phyloP scores from a whole-genome alignment of 352 stramenopile species.

The Pythium rishiriense region DNA sequence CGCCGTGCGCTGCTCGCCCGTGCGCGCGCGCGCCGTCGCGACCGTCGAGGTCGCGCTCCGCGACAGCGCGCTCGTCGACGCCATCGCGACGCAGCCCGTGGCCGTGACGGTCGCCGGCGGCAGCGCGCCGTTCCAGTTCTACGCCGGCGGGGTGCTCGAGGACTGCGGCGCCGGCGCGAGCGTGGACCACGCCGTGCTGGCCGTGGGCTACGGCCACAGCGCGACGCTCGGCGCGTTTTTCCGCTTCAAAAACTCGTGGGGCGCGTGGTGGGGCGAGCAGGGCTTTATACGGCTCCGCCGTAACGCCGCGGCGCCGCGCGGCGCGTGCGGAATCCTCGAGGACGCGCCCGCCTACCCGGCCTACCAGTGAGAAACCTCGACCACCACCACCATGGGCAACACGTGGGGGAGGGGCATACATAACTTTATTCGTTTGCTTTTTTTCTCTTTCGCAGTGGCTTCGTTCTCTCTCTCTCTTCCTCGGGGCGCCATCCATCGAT shows the following conservation, averaged over 20 bases:
- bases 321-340: too few relatives aligned
- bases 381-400: too few relatives aligned
- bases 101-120: slow-evolving; percentile 92
- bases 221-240: slow-evolving; percentile 17
- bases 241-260: slow-evolving; percentile 99
- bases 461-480: not conserved
- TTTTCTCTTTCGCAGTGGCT: too few relatives aligned
- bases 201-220: slow-evolving; percentile 91
- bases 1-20: not conserved
- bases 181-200: slow-evolving; percentile 96
- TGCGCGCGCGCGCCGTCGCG: not conserved
- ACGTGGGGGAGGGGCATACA: too few relatives aligned
- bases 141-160: slow-evolving; percentile 90
- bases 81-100: slow-evolving; percentile 77
- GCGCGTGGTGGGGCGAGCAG: slow-evolving; percentile 89
- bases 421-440: not conserved
- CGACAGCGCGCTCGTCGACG: slow-evolving; percentile 2
- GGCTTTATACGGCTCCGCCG: slow-evolving; percentile 92
- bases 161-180: slow-evolving; percentile 56
- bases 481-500: too few relatives aligned
- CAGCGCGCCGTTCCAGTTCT: slow-evolving; percentile 95
- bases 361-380: not conserved
- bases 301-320: slow-evolving; percentile 30
- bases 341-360: slow-evolving; percentile 2
- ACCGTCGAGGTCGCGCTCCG: not conserved